These are phyloP conservation scores for Apostasia ramifera DNA, from an alignment of 106 monocot genomes.

Conservation along the genomic window DNA sequence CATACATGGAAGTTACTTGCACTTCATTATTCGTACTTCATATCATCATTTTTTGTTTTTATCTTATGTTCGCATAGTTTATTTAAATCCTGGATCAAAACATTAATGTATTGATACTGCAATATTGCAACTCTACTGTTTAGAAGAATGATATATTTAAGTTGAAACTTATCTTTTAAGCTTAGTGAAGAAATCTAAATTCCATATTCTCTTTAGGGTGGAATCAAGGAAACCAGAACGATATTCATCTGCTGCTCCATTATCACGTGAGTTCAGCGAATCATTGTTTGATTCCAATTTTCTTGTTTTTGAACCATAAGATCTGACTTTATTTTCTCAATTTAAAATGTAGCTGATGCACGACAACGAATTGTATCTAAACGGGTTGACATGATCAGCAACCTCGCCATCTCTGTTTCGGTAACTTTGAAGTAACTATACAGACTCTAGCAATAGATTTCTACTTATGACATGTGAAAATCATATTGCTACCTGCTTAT, in stretches of 20 bases:
- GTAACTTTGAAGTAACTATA: conserved; percentile 47
- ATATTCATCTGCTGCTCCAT: conserved; percentile 96
- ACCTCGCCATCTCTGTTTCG: conserved; percentile 89
- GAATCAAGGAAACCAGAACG: conserved; percentile 94
- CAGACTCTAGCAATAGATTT: not conserved
- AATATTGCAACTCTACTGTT: too few relatives aligned
- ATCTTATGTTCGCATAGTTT: too few relatives aligned
- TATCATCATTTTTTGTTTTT: too few relatives aligned
- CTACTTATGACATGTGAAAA: too few relatives aligned
- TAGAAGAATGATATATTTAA: too few relatives aligned
- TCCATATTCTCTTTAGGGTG: conserved; percentile 47
- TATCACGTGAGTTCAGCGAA: conserved; percentile 59
- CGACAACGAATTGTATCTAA: conserved; percentile 90
- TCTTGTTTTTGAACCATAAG: not conserved
- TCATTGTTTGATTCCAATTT: not conserved
- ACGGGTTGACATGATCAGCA: conserved; percentile 85
- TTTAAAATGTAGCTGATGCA: conserved; percentile 66
- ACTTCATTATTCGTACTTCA: too few relatives aligned
- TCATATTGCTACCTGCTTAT: too few relatives aligned
- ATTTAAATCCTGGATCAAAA: too few relatives aligned
- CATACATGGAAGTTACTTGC: too few relatives aligned
- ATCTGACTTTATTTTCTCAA: too few relatives aligned
- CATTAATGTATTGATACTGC: too few relatives aligned
- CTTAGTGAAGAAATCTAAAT: not conserved
- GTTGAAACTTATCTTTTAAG: not conserved